These are phyloP conservation scores for Zalaria sp. DNA, from an alignment of 2,329 filamentous ascomycete species.

Conservation along the genomic window DNA sequence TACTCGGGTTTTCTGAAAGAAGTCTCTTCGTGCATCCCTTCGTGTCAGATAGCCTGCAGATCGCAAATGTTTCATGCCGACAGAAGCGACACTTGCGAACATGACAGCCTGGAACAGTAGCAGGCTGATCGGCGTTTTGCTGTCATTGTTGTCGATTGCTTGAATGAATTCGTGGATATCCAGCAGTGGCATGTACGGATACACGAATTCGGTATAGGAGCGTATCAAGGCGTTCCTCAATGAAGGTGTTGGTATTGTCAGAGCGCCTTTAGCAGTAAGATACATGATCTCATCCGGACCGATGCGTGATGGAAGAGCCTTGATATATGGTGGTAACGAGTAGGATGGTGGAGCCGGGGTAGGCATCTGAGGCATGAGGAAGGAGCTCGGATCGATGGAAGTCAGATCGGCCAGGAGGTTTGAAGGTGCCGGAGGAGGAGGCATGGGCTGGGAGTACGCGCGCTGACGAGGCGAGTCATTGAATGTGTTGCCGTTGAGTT, in stretches of 20 bases:
- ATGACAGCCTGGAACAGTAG: constrained; percentile 88
- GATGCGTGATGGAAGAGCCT: constrained; percentile 63
- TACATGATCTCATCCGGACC: constrained; percentile 72
- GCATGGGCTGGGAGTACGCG: neutral
- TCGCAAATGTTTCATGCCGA: constrained; percentile 63
- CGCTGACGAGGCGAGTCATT: neutral
- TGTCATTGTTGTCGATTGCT: constrained; percentile 52
- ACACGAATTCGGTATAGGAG: constrained; percentile 76
- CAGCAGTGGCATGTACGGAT: constrained; percentile 85
- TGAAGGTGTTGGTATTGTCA: constrained; percentile 55
- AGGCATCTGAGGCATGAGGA: constrained; percentile 1
- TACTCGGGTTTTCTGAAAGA: constrained; percentile 79
- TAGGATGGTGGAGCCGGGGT: constrained; percentile 9
- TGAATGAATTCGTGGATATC: constrained; percentile 48
- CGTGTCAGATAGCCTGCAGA: constrained; percentile 64
- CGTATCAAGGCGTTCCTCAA: constrained; percentile 72
- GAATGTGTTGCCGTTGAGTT: neutral
- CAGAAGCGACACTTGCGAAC: constrained; percentile 82
- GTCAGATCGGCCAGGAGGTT: neutral
- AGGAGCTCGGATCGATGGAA: neutral
- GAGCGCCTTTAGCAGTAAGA: constrained; percentile 68
- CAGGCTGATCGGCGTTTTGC: constrained; percentile 60
- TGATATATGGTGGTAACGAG: constrained; percentile 55
- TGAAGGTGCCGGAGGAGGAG: neutral
- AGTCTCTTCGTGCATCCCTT: constrained; percentile 72